Conservation (phyloP, 176 grass and related monocot species). For the Pontederia crassipes region DNA sequence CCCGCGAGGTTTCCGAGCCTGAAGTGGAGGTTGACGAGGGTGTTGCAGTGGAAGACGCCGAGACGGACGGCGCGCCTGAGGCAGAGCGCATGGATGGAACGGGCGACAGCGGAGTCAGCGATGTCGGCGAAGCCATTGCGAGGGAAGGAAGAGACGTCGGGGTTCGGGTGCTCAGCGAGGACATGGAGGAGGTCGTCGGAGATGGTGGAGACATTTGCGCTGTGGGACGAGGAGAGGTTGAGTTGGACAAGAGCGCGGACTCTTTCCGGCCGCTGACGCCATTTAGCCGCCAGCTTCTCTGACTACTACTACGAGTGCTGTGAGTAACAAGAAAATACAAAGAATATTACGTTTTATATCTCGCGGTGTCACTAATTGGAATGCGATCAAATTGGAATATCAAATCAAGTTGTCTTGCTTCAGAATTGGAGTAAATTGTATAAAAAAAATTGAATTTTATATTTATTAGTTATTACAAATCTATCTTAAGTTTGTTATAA, state of each 20-base stretch:
- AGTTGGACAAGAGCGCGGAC: neutral
- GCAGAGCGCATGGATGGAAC: constrained; percentile 35
- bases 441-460: too few species aligned
- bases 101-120: constrained; percentile 20
- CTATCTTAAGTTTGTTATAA: too few species aligned
- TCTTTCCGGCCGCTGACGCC: too few species aligned
- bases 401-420: too few species aligned
- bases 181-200: neutral
- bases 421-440: too few species aligned
- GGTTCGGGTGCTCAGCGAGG: constrained; percentile 37
- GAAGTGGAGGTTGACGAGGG: constrained; percentile 57
- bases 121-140: constrained; percentile 40
- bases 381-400: too few species aligned
- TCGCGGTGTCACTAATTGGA: too few species aligned
- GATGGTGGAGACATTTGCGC: neutral
- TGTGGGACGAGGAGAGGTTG: constrained; percentile 1
- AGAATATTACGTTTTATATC: too few species aligned
- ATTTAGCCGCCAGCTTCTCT: too few species aligned
- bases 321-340: too few species aligned
- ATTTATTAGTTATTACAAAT: too few species aligned
- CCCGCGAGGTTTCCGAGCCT: neutral
- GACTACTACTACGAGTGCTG: too few species aligned
- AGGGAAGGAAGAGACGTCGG: constrained; percentile 36
- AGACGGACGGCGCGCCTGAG: constrained; percentile 32
- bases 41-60: constrained; percentile 56